phyloP scores from a whole-genome alignment of 352 stramenopile species.

The Globisporangium cystogenes region DNA sequence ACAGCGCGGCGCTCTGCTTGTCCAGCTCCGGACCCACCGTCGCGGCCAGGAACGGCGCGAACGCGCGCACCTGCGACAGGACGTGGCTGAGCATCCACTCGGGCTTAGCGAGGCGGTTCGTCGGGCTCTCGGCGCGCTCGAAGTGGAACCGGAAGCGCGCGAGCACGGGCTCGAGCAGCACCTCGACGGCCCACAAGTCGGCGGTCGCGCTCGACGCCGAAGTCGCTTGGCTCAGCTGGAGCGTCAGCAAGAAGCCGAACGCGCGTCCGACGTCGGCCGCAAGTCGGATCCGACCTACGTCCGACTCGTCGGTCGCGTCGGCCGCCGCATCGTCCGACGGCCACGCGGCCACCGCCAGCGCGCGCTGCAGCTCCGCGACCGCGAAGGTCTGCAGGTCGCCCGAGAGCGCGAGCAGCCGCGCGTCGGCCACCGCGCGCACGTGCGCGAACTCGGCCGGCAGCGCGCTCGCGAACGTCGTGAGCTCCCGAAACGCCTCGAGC shows the following conservation, averaged over 20 bases:
- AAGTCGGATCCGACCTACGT: slow-evolving; percentile 3
- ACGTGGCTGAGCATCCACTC: slow-evolving; percentile 71
- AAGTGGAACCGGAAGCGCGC: slow-evolving; percentile 75
- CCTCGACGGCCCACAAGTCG: slow-evolving; percentile 64
- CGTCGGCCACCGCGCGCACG: slow-evolving; percentile 43
- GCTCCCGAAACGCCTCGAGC: slow-evolving; percentile 34
- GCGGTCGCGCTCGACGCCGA: background rate
- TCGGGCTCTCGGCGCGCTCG: slow-evolving; percentile 53
- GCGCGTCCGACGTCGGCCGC: slow-evolving; percentile 27
- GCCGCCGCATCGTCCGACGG: slow-evolving; percentile 8
- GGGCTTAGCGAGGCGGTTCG: slow-evolving; percentile 66
- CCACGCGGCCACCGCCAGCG: slow-evolving; percentile 43
- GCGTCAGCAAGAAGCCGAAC: slow-evolving; percentile 48
- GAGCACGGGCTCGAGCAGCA: slow-evolving; percentile 45
- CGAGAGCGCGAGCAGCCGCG: slow-evolving; percentile 39
- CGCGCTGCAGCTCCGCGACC: slow-evolving; percentile 41
- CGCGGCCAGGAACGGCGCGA: slow-evolving; percentile 34
- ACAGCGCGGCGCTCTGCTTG: slow-evolving; percentile 29
- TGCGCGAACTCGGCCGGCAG: slow-evolving; percentile 37
- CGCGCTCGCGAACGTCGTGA: slow-evolving; percentile 28
- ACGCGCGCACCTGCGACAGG: slow-evolving; percentile 41
- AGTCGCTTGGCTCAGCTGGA: slow-evolving; percentile 39
- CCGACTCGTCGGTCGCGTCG: too few relatives aligned
- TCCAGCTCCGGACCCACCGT: slow-evolving; percentile 45
- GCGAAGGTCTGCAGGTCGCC: slow-evolving; percentile 42